Conservation (phyloP, 106 monocot genomes). For the Apostasia shenzhenica region DNA sequence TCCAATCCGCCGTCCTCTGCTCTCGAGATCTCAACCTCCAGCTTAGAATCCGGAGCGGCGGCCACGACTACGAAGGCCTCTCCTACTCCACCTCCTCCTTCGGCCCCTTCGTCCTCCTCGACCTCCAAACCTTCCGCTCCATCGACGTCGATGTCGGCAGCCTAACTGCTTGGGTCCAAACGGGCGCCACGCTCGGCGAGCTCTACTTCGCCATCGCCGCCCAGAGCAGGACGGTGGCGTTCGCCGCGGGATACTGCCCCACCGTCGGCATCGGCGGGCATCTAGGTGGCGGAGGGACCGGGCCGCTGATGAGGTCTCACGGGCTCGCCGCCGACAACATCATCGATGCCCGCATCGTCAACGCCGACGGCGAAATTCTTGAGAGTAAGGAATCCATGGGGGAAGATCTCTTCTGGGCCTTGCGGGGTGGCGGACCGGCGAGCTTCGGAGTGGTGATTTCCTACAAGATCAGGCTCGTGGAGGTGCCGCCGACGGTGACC, state of each 20-base stretch:
- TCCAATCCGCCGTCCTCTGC: constrained; percentile 29
- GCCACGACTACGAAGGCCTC: constrained; percentile 35
- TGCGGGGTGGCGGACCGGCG: constrained; percentile 39
- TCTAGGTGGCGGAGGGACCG: constrained; percentile 42
- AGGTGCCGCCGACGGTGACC: constrained; percentile 26
- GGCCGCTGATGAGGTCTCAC: constrained; percentile 23
- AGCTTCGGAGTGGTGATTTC: constrained; percentile 45
- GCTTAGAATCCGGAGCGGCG: constrained; percentile 22
- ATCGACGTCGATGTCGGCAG: constrained; percentile 10
- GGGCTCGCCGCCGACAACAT: constrained; percentile 33
- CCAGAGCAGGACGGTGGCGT: constrained; percentile 13
- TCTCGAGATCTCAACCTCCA: constrained; percentile 9
- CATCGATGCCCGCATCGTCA: constrained; percentile 29
- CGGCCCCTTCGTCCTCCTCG: constrained; percentile 30
- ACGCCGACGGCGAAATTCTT: constrained; percentile 20
- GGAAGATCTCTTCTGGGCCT: constrained; percentile 55
- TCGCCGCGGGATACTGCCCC: constrained; percentile 33
- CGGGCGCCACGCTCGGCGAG: constrained; percentile 43
- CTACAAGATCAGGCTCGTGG: constrained; percentile 29
- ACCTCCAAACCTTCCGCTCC: constrained; percentile 29
- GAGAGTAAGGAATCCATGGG: constrained; percentile 42
- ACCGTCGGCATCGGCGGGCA: constrained; percentile 50
- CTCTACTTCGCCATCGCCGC: constrained; percentile 28
- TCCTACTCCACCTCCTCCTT: constrained; percentile 13
- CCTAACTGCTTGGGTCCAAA: constrained; percentile 23